phyloP scores from a whole-genome alignment of 2,329 filamentous ascomycete species.

The Erysiphe neolycopersici region DNA sequence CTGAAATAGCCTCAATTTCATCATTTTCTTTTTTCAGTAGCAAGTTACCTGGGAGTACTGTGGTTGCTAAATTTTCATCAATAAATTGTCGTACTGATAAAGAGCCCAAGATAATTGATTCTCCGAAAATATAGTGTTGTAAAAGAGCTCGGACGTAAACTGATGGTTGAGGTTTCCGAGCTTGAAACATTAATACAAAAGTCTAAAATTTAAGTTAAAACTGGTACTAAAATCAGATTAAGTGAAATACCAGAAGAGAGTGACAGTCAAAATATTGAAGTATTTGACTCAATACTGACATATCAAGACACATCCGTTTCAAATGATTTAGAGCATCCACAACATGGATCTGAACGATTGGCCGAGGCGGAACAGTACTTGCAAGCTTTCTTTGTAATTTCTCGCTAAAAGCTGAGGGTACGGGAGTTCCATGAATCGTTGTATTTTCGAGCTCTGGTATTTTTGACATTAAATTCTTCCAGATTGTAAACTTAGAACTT shows the following conservation, averaged over 20 bases:
- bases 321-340: slow-evolving; percentile 46
- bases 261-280: slow-evolving; percentile 41
- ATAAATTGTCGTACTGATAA: slow-evolving; percentile 49
- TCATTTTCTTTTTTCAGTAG: slow-evolving; percentile 52
- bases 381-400: slow-evolving; percentile 81
- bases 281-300: slow-evolving; percentile 38
- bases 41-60: slow-evolving; percentile 44
- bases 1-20: slow-evolving; percentile 43
- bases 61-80: slow-evolving; percentile 53
- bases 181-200: slow-evolving; percentile 48
- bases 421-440: slow-evolving; percentile 31
- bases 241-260: slow-evolving; percentile 33
- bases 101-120: slow-evolving; percentile 39
- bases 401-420: slow-evolving; percentile 60
- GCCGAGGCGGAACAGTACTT: slow-evolving; percentile 77
- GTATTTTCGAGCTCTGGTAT: slow-evolving; percentile 31
- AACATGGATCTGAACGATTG: slow-evolving; percentile 55
- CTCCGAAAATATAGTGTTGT: slow-evolving; percentile 48
- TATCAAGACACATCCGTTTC: slow-evolving; percentile 43
- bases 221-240: slow-evolving; percentile 1
- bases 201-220: slow-evolving; percentile 20
- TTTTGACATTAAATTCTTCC: slow-evolving; percentile 16
- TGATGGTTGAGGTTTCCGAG: slow-evolving; percentile 55
- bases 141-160: slow-evolving; percentile 63
- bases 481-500: slow-evolving; percentile 16